Base-by-base conservation (phyloP, 202 grass and related monocot genomes). In the Schoenoplectus triqueter region DNA sequence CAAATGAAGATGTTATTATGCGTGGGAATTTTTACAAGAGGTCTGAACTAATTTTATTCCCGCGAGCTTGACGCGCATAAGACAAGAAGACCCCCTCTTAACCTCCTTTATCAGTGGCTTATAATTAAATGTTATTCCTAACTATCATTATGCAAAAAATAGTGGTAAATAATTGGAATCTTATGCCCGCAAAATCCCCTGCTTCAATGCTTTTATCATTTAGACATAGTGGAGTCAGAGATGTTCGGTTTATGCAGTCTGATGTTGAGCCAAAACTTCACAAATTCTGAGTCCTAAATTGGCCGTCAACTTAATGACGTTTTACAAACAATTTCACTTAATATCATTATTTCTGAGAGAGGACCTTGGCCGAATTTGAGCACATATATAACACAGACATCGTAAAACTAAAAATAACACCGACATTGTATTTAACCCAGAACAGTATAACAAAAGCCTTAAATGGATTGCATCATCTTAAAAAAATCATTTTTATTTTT, bases 401-500 rank as follows among this genome's bases (percentile, higher is more conserved):
- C 31, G 31, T 31, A 31, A 31, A 31, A 31, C 31, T 31, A 31
- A 31, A 31, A 31, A 31, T 31, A 31, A 31, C 31, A 31, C 31
- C 0, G 8, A 22, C 7, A 44, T 70, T 45, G 19, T 22, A 21
- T 52, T 55, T 48, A 8, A 13, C 14, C 42, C 67, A 71, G 2
- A 47, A 17, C 10, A 67, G 44, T 49, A 72, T 10, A 3, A 4
- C 45, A 49, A 0, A 49, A 48, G 68, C 14, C 19, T 55, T 75
- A 55, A 14, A 31, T 39, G 72, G 49, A 31, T 22, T 75, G 72
- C 69, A 75, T 75, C 72, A n/a, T n/a, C n/a, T n/a, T n/a, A n/a
- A n/a, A n/a, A n/a, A n/a, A n/a, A n/a, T n/a, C n/a, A 31, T 31
- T 31, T 31, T 31, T 31, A 31, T 31, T 31, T 31, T 31, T 31